A percentile compares a stretch with the other conserved stretches of the same genome.
Conservation (phyloP, 2,329 filamentous ascomycete species). For the Aspergillus puulaauensis region DNA sequence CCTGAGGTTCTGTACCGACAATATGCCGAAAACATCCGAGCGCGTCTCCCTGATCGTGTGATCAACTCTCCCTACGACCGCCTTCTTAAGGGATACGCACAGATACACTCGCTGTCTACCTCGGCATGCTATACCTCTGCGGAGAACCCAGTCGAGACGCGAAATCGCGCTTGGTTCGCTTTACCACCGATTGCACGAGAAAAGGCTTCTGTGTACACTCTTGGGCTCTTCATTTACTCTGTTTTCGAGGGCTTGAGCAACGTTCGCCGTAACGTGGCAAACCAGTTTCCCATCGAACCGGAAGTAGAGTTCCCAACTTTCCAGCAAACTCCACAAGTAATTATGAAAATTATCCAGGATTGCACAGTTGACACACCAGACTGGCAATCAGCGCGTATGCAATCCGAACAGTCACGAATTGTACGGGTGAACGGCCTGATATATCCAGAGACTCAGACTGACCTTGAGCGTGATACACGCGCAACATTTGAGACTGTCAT, state of each 20-base stretch:
- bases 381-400: neutral
- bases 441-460: constrained; percentile 3
- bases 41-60: constrained; percentile 1
- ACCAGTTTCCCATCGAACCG: constrained; percentile 7
- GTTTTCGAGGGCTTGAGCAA: constrained; percentile 9
- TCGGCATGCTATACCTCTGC: constrained; percentile 5
- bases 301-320: constrained; percentile 7
- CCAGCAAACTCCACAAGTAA: neutral
- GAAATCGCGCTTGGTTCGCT: constrained; percentile 10
- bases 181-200: constrained; percentile 3
- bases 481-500: constrained; percentile 1
- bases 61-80: constrained; percentile 6
- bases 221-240: constrained; percentile 5
- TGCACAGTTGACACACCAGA: neutral
- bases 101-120: neutral
- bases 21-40: constrained; percentile 7
- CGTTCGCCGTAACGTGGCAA: constrained; percentile 3
- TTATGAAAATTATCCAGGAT: neutral
- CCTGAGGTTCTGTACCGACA: constrained; percentile 7
- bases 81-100: neutral
- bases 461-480: constrained; percentile 1
- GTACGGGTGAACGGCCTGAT: neutral
- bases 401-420: neutral
- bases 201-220: constrained; percentile 4
- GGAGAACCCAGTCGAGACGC: neutral